These are phyloP conservation scores for Mucor velutinosus DNA, from an alignment of 371 early-diverging fungal genomes.

Conservation along the genomic window DNA sequence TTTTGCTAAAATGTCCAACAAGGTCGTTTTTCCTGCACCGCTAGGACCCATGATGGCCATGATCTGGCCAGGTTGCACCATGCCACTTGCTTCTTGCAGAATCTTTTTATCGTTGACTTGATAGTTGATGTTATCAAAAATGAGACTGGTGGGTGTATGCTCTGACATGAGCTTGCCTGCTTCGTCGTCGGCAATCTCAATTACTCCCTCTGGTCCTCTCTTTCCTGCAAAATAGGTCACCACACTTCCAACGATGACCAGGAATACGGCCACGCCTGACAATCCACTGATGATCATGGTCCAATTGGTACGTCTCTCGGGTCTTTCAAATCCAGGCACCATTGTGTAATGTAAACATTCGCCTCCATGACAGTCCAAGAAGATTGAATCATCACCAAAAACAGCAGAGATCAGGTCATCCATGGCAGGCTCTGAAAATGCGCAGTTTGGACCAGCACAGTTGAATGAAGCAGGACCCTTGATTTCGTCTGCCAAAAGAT, in stretches of 20 bases:
- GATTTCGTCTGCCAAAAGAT: constrained; percentile 71
- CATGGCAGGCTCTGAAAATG: constrained; percentile 75
- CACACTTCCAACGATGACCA: constrained; percentile 47
- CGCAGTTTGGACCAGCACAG: constrained; percentile 65
- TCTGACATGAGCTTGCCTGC: constrained; percentile 74
- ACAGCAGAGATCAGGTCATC: constrained; percentile 71
- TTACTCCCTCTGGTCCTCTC: constrained; percentile 24
- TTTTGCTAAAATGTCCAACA: constrained; percentile 81
- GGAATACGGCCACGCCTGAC: constrained; percentile 59
- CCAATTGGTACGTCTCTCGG: constrained; percentile 61
- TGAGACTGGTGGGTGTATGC: constrained; percentile 68
- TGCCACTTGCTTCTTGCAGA: constrained; percentile 67
- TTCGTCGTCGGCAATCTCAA: constrained; percentile 60
- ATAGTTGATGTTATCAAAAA: constrained; percentile 73
- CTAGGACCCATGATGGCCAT: constrained; percentile 84
- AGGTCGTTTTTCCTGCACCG: constrained; percentile 70
- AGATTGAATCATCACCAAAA: constrained; percentile 79
- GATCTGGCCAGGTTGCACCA: constrained; percentile 82
- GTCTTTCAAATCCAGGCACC: constrained; percentile 77
- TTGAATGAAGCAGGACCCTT: constrained; percentile 76
- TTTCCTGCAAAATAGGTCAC: constrained; percentile 48
- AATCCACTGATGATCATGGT: constrained; percentile 62
- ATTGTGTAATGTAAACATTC: constrained; percentile 90
- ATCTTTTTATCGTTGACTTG: constrained; percentile 45
- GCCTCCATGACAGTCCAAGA: constrained; percentile 68